These are phyloP conservation scores for Gaeumannomyces tritici DNA, from an alignment of 2,329 filamentous ascomycete genomes.

Conservation along the genomic window DNA sequence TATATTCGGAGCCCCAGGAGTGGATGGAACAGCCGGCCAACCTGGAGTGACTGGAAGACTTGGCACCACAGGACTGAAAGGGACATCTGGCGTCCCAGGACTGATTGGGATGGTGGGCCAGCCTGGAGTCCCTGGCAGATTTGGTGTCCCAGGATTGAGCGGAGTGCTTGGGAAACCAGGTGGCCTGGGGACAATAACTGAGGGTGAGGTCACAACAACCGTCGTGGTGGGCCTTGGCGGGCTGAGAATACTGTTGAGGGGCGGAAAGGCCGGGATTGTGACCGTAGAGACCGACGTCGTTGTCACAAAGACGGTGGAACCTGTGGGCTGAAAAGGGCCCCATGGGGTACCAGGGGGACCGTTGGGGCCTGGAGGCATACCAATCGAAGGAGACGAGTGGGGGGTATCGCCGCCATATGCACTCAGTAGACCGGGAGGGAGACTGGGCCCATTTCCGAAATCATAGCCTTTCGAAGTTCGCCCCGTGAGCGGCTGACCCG, in stretches of 20 bases:
- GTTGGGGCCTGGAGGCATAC: not conserved
- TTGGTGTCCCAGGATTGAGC: not conserved
- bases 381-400: not conserved
- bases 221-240: not conserved
- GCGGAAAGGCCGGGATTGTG: not conserved
- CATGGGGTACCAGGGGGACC: not conserved
- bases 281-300: constrained; percentile 1
- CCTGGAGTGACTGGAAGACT: not conserved
- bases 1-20: not conserved
- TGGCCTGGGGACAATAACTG: not conserved
- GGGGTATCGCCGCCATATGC: not conserved
- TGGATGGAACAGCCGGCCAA: not conserved
- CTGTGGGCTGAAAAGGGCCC: not conserved
- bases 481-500: not conserved
- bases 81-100: not conserved
- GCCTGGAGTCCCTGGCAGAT: not conserved
- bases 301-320: constrained; percentile 1
- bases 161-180: not conserved
- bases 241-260: not conserved
- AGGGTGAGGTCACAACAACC: not conserved
- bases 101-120: not conserved
- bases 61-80: not conserved
- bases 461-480: not conserved
- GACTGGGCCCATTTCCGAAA: not conserved
- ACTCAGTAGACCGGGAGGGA: not conserved